Base-by-base conservation (phyloP, 768 basidiomycete species). In the Hericium coralloides region DNA sequence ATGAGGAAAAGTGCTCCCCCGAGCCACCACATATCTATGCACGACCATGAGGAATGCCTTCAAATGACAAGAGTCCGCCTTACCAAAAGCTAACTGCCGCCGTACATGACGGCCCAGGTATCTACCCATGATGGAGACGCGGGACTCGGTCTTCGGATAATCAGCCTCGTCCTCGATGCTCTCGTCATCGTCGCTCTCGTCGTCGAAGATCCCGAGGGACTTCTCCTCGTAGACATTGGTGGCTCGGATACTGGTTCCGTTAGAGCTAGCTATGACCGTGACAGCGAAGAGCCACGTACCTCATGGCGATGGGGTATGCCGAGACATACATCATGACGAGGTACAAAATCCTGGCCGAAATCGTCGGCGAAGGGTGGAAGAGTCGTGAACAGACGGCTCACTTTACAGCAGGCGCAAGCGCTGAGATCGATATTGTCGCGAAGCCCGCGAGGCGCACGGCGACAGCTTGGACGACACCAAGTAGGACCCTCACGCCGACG, bases 371-470 rank as follows among this genome's bases (percentile, higher is more conserved):
- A 15, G 12, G 26, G 10, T 1, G 9, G 14, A 45, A n/a, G 43
- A 43, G 1, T 2, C 25, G 6, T 20, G n/a, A 31, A 1, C 5
- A 36, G 22, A 55, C 25, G 8, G 51, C 85, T 52, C 67, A 89
- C 89, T 95, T 86, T 57, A 95, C 84, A 26, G 89, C 94, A 4
- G 95, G 94, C 0, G 93, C 91, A 7, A 95, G 69, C 17, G 76
- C 70, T 15, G 83, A 73, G 17, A 95, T 63, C 1, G 83, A 69
- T 0, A 98, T 83, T 17, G 87, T 82, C 1, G 72, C 75, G 66
- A 98, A 98, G 0, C 95, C 95, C 0, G 93, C 86, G 4, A 92
- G 85, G 49, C 95, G 82, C 15, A 95, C 92, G 14, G 87, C 80
- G 5, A 80, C 72, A 0, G 85, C 84, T 68, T 98, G 95, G 39